phyloP scores from a whole-genome alignment of 2,329 filamentous ascomycete genomes.

The Gaeumannomyces sp. region DNA sequence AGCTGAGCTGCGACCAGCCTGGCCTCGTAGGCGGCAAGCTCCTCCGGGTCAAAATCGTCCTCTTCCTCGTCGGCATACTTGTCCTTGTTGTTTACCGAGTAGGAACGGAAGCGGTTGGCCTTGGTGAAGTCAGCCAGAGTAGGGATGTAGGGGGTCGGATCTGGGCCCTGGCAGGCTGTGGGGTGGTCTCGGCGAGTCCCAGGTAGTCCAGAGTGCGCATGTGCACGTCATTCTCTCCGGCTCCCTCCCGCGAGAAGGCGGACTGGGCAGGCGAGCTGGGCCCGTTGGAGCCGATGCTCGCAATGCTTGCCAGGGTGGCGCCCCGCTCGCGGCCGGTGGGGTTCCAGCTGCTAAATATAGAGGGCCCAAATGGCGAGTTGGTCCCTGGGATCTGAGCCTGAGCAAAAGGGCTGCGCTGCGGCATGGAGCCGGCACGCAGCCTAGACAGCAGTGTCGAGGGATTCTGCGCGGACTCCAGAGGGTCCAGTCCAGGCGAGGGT shows the following conservation, averaged over 20 bases:
- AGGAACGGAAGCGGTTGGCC: constrained; percentile 86
- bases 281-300: constrained; percentile 86
- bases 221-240: constrained; percentile 78
- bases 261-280: constrained; percentile 83
- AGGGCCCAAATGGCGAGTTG: constrained; percentile 73
- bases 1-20: constrained; percentile 50
- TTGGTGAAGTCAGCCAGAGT: constrained; percentile 70
- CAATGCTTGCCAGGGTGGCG: constrained; percentile 73
- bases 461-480: constrained; percentile 35
- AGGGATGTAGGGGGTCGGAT: constrained; percentile 68
- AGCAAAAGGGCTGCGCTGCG: constrained; percentile 69
- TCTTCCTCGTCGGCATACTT: constrained; percentile 90
- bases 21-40: constrained; percentile 51
- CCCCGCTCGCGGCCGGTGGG: constrained; percentile 69
- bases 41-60: constrained; percentile 59
- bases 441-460: constrained; percentile 75
- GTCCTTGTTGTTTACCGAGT: constrained; percentile 97
- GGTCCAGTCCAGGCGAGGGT: constrained; percentile 47
- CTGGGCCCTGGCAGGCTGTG: constrained; percentile 70
- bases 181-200: constrained; percentile 79
- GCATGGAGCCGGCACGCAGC: constrained; percentile 88
- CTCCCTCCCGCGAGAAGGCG: constrained; percentile 77
- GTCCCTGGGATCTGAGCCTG: constrained; percentile 45
- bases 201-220: constrained; percentile 93
- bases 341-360: constrained; percentile 87